phyloP scores from a whole-genome alignment of 2,329 filamentous ascomycete genomes.

The Diaporthe australafricana region DNA sequence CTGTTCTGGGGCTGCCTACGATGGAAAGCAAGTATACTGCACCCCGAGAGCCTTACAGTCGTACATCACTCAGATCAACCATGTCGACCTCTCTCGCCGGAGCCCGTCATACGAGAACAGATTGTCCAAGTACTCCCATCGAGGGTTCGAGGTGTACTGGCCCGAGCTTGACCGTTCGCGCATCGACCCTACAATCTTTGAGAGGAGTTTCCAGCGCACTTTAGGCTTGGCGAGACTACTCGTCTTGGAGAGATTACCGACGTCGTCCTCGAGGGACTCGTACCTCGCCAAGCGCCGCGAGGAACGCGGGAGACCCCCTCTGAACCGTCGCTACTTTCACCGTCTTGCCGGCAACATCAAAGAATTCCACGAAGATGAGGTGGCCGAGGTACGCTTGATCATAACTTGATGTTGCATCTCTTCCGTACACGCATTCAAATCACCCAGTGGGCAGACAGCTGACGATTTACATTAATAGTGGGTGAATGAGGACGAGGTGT shows the following conservation, averaged over 20 bases:
- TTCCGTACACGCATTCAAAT: too few relatives aligned
- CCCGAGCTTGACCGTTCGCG: conserved; percentile 78
- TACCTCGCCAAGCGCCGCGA: conserved; percentile 77
- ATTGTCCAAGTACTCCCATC: conserved; percentile 85
- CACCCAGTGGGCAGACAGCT: not conserved
- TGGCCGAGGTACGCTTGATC: conserved; percentile 66
- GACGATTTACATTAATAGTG: conserved; percentile 54
- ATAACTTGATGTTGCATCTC: not conserved
- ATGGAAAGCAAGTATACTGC: conserved; percentile 83
- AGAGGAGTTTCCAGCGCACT: conserved; percentile 81
- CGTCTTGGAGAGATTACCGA: conserved; percentile 83
- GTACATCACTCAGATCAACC: conserved; percentile 86
- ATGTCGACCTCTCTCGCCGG: conserved; percentile 80
- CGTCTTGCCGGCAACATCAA: conserved; percentile 79
- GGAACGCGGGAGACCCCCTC: conserved; percentile 77
- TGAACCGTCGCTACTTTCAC: conserved; percentile 54
- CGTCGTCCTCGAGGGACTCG: conserved; percentile 71
- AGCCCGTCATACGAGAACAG: conserved; percentile 91
- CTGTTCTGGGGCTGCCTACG: conserved; percentile 83
- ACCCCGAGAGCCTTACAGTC: conserved; percentile 81
- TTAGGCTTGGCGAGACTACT: conserved; percentile 83
- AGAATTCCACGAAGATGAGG: conserved; percentile 80
- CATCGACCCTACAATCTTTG: conserved; percentile 88
- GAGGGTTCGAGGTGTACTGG: conserved; percentile 89
- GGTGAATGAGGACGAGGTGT: conserved; percentile 81